Percentiles rank a stretch among this genome's conserved stretches.
phyloP scores from a whole-genome alignment of 2,329 filamentous ascomycete genomes.

The Trichoderma sp. region DNA sequence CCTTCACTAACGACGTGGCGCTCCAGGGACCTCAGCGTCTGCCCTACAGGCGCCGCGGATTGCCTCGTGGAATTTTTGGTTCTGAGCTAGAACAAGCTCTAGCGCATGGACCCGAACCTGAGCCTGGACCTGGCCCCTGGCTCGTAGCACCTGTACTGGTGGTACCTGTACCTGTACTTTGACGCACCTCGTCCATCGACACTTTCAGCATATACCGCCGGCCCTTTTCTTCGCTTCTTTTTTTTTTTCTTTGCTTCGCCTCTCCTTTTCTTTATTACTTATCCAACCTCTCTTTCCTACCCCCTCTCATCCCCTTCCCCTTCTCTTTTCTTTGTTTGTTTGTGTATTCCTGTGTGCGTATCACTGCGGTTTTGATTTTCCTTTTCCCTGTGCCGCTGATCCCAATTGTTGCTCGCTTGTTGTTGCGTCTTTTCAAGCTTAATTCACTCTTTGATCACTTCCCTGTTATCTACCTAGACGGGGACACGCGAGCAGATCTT shows the following conservation, averaged over 20 bases:
- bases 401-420: background rate
- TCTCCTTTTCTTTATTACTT: slow-evolving; percentile 18
- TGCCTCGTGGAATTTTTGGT: slow-evolving; percentile 21
- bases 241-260: background rate
- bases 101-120: slow-evolving; percentile 1
- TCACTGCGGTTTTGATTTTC: background rate
- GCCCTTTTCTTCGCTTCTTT: background rate
- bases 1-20: background rate
- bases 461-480: background rate
- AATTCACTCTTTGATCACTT: background rate
- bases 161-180: background rate
- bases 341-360: background rate
- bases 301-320: background rate
- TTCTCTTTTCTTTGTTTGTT: slow-evolving; percentile 2
- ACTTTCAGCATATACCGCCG: slow-evolving; percentile 12
- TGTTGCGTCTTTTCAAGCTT: background rate
- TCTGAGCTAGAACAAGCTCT: slow-evolving; percentile 17
- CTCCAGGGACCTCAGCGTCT: background rate
- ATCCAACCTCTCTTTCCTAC: slow-evolving; percentile 8
- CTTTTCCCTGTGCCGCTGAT: slow-evolving; percentile 1
- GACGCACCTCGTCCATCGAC: background rate
- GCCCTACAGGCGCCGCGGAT: slow-evolving; percentile 16
- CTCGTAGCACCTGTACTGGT: background rate
- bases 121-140: background rate
- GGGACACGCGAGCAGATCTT: background rate